Base-by-base conservation (phyloP, 179 eudicot species). In the Vitellaria paradoxa region DNA sequence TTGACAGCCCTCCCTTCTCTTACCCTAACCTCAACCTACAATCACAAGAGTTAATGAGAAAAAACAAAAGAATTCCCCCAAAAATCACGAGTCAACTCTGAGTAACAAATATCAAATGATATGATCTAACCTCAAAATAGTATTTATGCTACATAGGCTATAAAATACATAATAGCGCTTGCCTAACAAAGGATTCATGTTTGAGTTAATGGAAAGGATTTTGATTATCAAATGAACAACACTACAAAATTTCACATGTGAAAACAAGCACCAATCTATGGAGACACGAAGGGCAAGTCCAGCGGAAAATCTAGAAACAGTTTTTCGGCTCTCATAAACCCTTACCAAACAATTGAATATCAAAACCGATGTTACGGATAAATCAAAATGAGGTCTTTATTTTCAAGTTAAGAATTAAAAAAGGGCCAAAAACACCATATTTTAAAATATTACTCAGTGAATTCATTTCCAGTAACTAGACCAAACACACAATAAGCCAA, bases 1-100 rank as follows among this genome's bases (percentile, higher is more conserved):
- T 93, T 95, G 15, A 95, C 97, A 59, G 97, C 93, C 74, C 93
- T 86, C 75, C 97, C 99, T 84, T 93, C 99, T 81, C 97, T 90
- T 45, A 86, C 37, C 85, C 97, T 90, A 60, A 95, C 99, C 88
- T 95, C 99, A 67, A 95, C 89, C 99, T 95, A 70, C 70, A 67
- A 93, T 97, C 97, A 91, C 95, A 1, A 76, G 13, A 5, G 1
- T 18, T 62, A 30, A 18, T n/a, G 24, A 57, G 23, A 30, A 40
- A 60, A 73, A 7, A 37, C 4, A 37, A 13, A 9, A 65, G 52
- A 11, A 14, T 57, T 37, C 68, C 18, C 17, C 4, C 21, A 53
- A n/a, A 10, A 9, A 50, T 21, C 65, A n/a, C 50, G 20, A 73
- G 76, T 64, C 24, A 56, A 46, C 9, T 57, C 20, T 59, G 10